Evolutionary conservation across 192 early-diverging fungal species (phyloP).

Genomic region (Coemansia sp.): DNA sequence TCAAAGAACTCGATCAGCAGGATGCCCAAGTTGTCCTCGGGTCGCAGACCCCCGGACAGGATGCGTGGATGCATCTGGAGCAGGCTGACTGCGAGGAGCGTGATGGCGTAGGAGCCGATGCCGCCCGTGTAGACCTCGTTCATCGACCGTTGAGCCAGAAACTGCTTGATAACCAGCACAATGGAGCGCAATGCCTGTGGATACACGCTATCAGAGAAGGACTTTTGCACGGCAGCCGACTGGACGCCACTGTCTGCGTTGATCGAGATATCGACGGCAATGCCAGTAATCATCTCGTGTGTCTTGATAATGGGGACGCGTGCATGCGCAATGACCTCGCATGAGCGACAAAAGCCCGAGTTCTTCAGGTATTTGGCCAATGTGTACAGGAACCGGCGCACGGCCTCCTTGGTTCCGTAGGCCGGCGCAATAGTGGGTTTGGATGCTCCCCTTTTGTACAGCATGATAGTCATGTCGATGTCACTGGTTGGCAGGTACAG

Average conservation of each 20-base stretch:
- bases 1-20: conserved; percentile 93
- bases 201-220: conserved; percentile 58
- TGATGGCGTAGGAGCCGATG: conserved; percentile 80
- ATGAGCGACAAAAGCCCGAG: conserved; percentile 42
- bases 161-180: conserved; percentile 83
- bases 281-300: conserved; percentile 68
- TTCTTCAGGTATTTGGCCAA: conserved; percentile 55
- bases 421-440: conserved; percentile 1
- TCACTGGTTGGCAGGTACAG: conserved; percentile 88
- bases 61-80: conserved; percentile 86
- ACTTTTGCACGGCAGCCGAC: conserved; percentile 59
- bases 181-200: conserved; percentile 66
- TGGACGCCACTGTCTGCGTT: conserved; percentile 69
- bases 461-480: conserved; percentile 59
- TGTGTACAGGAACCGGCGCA: conserved; percentile 40
- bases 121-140: conserved; percentile 92
- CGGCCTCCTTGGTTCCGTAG: conserved; percentile 27
- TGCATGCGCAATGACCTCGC: conserved; percentile 66
- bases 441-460: conserved; percentile 19
- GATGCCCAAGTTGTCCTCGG: conserved; percentile 77
- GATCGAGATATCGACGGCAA: conserved; percentile 83
- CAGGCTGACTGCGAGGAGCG: conserved; percentile 76
- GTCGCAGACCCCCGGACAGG: conserved; percentile 61
- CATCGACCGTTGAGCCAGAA: conserved; percentile 67
- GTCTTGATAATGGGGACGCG: conserved; percentile 93